Base-by-base conservation (phyloP, 768 basidiomycete genomes). In the Boletellus ananiceps region DNA sequence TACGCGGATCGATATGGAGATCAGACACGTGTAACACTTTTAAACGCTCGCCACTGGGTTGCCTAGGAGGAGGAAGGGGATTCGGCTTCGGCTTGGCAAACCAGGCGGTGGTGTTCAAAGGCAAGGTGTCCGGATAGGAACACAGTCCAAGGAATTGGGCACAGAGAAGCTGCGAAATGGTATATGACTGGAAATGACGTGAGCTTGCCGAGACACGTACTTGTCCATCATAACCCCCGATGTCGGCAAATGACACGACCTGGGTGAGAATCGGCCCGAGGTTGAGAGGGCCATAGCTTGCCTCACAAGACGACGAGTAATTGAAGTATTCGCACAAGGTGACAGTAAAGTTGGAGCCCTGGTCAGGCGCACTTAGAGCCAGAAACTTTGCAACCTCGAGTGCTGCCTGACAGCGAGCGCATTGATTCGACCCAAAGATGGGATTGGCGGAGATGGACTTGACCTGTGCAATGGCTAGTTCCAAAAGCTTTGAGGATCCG, bases 11-110 rank as follows among this genome's bases (percentile, higher is more conserved):
- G 44, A 90, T 67, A 62, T 88, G 88, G 49, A 86, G 72, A 59
- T 89, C 87, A 1, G 85, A 86, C n/a, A 90, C 48, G 61, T 89
- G 88, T 49, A 90, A 65, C 0, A 88, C 81, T 61, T 86, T 88
- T 37, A 88, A 68, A 33, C 80, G 73, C 57, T 85, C 66, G 12
- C 86, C 86, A 38, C 80, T 85, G 14, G 77, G 75, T 61, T 74
- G 72, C 62, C 75, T 84, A 0, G 74, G 72, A 8, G 71, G 52
- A n/a, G 84, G 84, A 12, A 83, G 74, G 4, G 82, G 81, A 25
- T 76, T 74, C 1, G 87, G 87, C 61, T 89, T 90, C 3, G 86
- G 84, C 64, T 86, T 89, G 25, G 77, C 71, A 66, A 89, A 90
- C 83, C 86, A 89, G 12, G 69, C 69, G 1, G 78, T 82, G 31